Evolutionary conservation across 108 stramenopile species (phyloP).

Genomic region (Stephanodiscus minutulus): DNA sequence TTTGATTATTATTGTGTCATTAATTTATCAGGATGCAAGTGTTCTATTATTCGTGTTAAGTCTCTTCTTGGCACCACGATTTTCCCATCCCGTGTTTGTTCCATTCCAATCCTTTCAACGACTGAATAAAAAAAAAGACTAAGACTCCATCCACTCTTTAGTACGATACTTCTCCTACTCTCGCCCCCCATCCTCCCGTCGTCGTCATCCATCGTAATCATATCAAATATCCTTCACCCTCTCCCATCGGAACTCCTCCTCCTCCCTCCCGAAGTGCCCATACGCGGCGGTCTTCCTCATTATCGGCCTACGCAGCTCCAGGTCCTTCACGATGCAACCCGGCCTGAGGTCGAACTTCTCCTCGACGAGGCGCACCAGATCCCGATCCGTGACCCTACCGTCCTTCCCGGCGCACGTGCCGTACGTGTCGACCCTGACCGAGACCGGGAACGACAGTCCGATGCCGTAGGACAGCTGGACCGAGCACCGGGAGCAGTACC

Average conservation of each 20-base stretch:
- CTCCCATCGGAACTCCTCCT: conserved; percentile 98
- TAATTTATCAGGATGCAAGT: no score
- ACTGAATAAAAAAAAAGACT: no score
- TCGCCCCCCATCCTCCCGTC: no score
- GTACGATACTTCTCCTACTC: background rate
- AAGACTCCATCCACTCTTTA: no score
- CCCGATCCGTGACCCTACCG: conserved; percentile 89
- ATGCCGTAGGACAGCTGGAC: conserved; percentile 97
- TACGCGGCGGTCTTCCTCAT: conserved; percentile 98
- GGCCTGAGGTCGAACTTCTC: conserved; percentile 96
- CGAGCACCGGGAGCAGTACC: conserved; percentile 85
- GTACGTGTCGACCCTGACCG: conserved; percentile 92
- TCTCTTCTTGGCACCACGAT: no score
- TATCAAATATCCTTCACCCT: conserved; percentile 69
- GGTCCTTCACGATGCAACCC: conserved; percentile 94
- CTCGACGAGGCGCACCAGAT: conserved; percentile 89
- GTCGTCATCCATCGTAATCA: background rate
- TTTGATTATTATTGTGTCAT: no score
- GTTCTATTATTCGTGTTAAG: no score
- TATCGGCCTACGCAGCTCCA: conserved; percentile 89
- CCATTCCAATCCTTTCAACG: no score
- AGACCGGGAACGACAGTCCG: conserved; percentile 90
- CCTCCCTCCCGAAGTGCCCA: conserved; percentile 97
- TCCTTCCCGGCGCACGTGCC: conserved; percentile 87
- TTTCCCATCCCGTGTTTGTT: no score